A percentile compares a stretch with the other conserved stretches of the same genome.
Evolutionary conservation across 179 eudicot species (phyloP).

Genomic region (Silene vulgaris): DNA sequence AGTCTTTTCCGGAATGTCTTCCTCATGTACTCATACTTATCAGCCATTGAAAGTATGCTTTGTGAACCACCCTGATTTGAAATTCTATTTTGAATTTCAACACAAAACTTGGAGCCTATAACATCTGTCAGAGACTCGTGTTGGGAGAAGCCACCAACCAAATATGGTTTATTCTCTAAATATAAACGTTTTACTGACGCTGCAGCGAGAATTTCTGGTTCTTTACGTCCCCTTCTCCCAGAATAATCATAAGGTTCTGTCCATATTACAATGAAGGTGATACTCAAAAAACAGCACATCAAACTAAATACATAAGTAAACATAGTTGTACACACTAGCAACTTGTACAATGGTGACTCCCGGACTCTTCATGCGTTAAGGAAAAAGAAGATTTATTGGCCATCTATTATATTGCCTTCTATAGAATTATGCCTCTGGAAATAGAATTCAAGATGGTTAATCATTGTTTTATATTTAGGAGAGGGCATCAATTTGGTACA

Average conservation of each 20-base stretch:
- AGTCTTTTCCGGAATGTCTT: conserved; percentile 68
- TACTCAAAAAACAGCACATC: conserved; percentile 1
- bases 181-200: conserved; percentile 73
- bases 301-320: conserved; percentile 5
- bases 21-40: conserved; percentile 82
- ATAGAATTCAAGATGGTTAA: neutral
- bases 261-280: conserved; percentile 20
- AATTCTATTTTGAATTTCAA: conserved; percentile 32
- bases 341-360: conserved; percentile 7
- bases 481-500: neutral
- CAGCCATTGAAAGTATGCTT: conserved; percentile 70
- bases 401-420: neutral
- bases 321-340: neutral
- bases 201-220: conserved; percentile 79
- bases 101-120: conserved; percentile 39
- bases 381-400: neutral
- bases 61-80: conserved; percentile 38
- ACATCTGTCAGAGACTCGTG: conserved; percentile 37
- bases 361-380: neutral
- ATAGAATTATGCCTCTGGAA: neutral
- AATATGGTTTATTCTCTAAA: conserved; percentile 74
- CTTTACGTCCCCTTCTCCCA: conserved; percentile 83
- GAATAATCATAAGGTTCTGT: conserved; percentile 80
- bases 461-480: neutral
- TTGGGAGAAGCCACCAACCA: conserved; percentile 71